A percentile compares a stretch with the other conserved stretches of the same genome.
Evolutionary conservation across 2,329 filamentous ascomycete genomes (phyloP).

Genomic region (Arthrinium phaeospermum): DNA sequence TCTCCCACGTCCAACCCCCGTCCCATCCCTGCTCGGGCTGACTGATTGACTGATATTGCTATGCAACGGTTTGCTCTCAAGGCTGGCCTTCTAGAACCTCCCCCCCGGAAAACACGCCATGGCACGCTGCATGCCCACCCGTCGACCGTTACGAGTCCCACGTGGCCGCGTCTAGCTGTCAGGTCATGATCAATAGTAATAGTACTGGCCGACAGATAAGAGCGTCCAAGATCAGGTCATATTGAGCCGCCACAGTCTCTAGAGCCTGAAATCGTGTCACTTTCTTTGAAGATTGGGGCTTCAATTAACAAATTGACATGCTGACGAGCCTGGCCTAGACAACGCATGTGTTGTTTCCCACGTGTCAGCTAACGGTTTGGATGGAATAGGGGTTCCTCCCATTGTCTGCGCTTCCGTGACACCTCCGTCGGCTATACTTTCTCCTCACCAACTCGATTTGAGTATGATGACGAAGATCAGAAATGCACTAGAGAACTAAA

Average conservation of each 20-base stretch:
- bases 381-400: background rate
- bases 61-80: background rate
- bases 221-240: background rate
- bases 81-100: background rate
- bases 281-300: background rate
- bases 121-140: background rate
- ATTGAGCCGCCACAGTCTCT: background rate
- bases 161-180: background rate
- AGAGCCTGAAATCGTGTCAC: background rate
- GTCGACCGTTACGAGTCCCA: background rate
- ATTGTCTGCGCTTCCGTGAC: background rate
- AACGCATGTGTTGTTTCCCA: background rate
- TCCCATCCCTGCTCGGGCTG: background rate
- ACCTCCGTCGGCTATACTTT: background rate
- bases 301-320: background rate
- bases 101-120: background rate
- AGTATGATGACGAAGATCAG: background rate
- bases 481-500: background rate
- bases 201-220: background rate
- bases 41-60: background rate
- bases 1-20: background rate
- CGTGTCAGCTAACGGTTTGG: background rate
- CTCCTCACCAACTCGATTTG: background rate
- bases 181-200: background rate
- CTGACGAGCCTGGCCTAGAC: background rate